These are phyloP conservation scores for Aspergillus nanangensis DNA, from an alignment of 495 filamentous ascomycete species.

Conservation along the genomic window DNA sequence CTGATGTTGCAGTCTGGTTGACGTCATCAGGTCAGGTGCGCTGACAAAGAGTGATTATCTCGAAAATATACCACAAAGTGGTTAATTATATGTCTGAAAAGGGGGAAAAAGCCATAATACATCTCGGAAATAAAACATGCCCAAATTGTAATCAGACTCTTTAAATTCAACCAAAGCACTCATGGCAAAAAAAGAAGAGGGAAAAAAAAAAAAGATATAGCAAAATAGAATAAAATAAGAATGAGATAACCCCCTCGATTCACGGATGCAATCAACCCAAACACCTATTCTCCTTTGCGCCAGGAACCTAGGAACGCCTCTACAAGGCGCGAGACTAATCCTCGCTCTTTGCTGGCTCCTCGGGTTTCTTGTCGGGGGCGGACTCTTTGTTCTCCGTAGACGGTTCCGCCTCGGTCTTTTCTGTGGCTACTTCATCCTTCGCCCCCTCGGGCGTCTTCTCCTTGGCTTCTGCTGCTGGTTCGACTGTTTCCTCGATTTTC, in stretches of 20 bases:
- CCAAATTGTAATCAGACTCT: too few relatives aligned
- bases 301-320: constrained; percentile 22
- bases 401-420: constrained; percentile 14
- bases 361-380: constrained; percentile 17
- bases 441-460: constrained; percentile 16
- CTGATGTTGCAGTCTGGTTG: too few relatives aligned
- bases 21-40: constrained; percentile 1
- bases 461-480: constrained; percentile 10
- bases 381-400: constrained; percentile 19
- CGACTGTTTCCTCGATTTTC: constrained; percentile 7
- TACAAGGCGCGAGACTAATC: constrained; percentile 17
- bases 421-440: constrained; percentile 14
- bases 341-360: constrained; percentile 29
- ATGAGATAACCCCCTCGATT: constrained; percentile 13
- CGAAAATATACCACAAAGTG: too few relatives aligned
- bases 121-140: too few relatives aligned
- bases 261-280: constrained; percentile 25
- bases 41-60: too few relatives aligned
- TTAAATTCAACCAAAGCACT: too few relatives aligned
- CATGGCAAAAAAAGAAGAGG: background rate
- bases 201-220: constrained; percentile 2
- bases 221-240: background rate
- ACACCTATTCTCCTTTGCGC: constrained; percentile 45
- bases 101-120: too few relatives aligned
- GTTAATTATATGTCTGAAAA: too few relatives aligned